These are phyloP conservation scores for Bruguiera gymnorhiza DNA, from an alignment of 345 rosid species.

Conservation along the genomic window DNA sequence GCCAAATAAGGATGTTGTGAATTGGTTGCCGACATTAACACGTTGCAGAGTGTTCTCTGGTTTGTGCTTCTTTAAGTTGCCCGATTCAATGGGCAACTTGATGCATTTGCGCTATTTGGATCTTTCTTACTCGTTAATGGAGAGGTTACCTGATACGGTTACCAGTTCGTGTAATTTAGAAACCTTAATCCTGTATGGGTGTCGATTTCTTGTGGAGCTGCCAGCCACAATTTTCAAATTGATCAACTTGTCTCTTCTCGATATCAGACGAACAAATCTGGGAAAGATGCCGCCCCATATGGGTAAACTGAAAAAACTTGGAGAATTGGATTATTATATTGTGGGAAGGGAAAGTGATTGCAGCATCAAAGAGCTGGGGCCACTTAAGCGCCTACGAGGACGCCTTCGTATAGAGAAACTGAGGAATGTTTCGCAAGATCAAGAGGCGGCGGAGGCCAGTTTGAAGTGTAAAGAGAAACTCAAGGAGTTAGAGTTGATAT, in stretches of 20 bases:
- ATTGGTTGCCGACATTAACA: too few relatives aligned
- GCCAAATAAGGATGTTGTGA: too few relatives aligned
- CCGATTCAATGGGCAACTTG: conserved; percentile 31
- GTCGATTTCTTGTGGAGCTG: conserved; percentile 31
- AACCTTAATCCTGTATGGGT: conserved; percentile 30
- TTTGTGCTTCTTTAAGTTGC: not conserved
- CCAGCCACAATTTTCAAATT: conserved; percentile 32
- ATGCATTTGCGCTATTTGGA: conserved; percentile 35
- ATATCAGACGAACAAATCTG: conserved; percentile 25
- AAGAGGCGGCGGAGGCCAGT: not conserved
- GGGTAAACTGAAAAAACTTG: too few relatives aligned
- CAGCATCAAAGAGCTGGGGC: too few relatives aligned
- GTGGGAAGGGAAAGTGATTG: too few relatives aligned
- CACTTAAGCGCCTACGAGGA: too few relatives aligned
- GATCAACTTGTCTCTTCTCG: conserved; percentile 35
- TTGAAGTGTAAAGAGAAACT: conserved; percentile 8
- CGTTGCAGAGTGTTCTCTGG: conserved; percentile 3
- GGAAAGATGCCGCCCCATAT: too few relatives aligned
- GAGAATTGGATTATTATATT: too few relatives aligned
- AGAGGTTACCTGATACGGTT: conserved; percentile 30
- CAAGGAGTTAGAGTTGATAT: conserved; percentile 4
- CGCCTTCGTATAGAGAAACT: too few relatives aligned
- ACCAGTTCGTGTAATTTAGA: conserved; percentile 33
- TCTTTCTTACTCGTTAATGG: conserved; percentile 27
- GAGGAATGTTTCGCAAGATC: not conserved